Evolutionary conservation across 1,284 basidiomycete species (phyloP).

Genomic region (Ustilago crameri): DNA sequence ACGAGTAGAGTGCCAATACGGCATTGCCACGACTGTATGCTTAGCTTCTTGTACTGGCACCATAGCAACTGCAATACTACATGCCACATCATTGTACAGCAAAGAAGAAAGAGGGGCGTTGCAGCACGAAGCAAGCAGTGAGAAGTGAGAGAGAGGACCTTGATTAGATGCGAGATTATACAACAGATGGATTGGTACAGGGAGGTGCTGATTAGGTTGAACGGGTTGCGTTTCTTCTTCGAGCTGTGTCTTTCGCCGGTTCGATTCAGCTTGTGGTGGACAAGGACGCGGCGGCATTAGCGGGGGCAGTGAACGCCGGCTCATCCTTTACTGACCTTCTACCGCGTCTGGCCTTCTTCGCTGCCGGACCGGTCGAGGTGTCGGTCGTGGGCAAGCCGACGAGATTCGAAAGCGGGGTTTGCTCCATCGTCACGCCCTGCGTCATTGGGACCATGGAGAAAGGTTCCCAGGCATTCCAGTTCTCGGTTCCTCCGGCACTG

Average conservation of each 20-base stretch:
- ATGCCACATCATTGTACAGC: too few relatives aligned
- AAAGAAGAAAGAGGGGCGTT: too few relatives aligned
- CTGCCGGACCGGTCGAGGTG: not conserved
- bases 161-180: constrained; percentile 2
- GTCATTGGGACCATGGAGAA: constrained; percentile 20
- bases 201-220: too few relatives aligned
- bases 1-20: constrained; percentile 20
- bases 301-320: too few relatives aligned
- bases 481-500: constrained; percentile 20
- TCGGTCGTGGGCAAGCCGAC: constrained; percentile 27
- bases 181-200: too few relatives aligned
- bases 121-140: too few relatives aligned
- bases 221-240: too few relatives aligned
- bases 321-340: constrained; percentile 16
- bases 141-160: too few relatives aligned
- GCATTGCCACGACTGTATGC: not conserved
- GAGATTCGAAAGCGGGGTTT: constrained; percentile 37
- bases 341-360: constrained; percentile 8
- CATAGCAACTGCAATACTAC: too few relatives aligned
- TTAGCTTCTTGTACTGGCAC: constrained; percentile 1
- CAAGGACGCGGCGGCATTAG: too few relatives aligned
- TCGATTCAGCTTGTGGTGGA: too few relatives aligned
- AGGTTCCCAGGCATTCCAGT: constrained; percentile 36
- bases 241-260: too few relatives aligned
- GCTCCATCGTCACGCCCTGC: constrained; percentile 7